Percentiles rank a stretch among this genome's conserved stretches.
phyloP scores from a whole-genome alignment of 2,329 filamentous ascomycete species.

The Aspergillus sp. region DNA sequence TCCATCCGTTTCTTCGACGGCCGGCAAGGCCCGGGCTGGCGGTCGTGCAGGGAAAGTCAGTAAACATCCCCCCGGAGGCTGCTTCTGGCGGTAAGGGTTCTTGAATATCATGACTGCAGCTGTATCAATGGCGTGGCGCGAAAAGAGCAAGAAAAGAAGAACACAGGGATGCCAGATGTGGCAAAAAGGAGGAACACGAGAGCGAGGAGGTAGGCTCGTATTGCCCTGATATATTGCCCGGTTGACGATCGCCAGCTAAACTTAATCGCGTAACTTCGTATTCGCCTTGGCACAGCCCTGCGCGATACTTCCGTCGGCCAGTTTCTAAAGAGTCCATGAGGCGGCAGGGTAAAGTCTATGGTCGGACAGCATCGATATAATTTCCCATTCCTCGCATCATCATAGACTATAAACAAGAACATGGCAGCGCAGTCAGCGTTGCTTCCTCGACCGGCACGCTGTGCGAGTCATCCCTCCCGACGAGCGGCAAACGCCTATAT shows the following conservation, averaged over 20 bases:
- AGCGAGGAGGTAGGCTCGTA: background rate
- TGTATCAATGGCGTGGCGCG: background rate
- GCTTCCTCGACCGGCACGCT: background rate
- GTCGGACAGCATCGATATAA: background rate
- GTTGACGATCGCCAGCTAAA: background rate
- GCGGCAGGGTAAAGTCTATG: background rate
- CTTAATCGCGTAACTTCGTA: background rate
- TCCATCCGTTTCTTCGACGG: background rate
- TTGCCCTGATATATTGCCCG: background rate
- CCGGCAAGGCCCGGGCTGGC: background rate
- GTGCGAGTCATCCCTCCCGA: no score
- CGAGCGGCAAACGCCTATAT: no score
- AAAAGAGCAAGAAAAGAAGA: background rate
- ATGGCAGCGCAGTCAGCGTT: background rate
- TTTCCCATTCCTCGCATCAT: background rate
- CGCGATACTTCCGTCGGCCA: background rate
- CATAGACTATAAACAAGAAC: background rate
- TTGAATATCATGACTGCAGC: background rate
- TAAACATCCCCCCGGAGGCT: background rate
- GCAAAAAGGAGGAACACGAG: background rate
- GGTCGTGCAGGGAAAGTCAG: background rate
- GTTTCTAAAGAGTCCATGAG: background rate
- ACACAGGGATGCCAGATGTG: background rate
- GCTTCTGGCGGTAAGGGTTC: no score
- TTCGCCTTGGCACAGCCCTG: background rate